Conservation (phyloP, 78 protist species). For the Polysphondylium violaceum region DNA sequence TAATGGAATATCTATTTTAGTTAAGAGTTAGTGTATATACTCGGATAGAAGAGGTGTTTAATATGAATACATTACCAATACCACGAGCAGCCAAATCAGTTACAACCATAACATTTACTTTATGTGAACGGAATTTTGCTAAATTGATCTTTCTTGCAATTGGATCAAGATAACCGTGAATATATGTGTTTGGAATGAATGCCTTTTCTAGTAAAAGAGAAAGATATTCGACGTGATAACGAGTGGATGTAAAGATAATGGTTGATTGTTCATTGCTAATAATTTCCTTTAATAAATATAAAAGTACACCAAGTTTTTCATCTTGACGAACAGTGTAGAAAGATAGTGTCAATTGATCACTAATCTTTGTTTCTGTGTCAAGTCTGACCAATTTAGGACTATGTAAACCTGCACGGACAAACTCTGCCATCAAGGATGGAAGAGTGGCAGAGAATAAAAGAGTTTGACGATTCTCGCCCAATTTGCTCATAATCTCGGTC, state of each 20-base stretch:
- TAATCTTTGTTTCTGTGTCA: slow-evolving; percentile 94
- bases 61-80: slow-evolving; percentile 44
- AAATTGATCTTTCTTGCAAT: slow-evolving; percentile 93
- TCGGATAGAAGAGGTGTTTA: background rate
- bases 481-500: slow-evolving; percentile 83
- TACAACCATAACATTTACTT: slow-evolving; percentile 89
- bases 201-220: slow-evolving; percentile 29
- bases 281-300: slow-evolving; percentile 83
- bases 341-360: slow-evolving; percentile 84
- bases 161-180: slow-evolving; percentile 97
- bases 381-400: slow-evolving; percentile 94
- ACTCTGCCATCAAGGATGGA: slow-evolving; percentile 94
- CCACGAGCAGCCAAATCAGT: slow-evolving; percentile 99
- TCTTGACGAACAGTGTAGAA: slow-evolving; percentile 84
- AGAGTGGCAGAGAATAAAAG: slow-evolving; percentile 97
- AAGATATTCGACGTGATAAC: slow-evolving; percentile 91
- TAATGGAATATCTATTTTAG: slow-evolving; percentile 95
- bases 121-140: slow-evolving; percentile 85
- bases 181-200: slow-evolving; percentile 12
- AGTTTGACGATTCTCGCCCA: slow-evolving; percentile 93
- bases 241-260: slow-evolving; percentile 96
- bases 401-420: slow-evolving; percentile 92
- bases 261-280: slow-evolving; percentile 76
- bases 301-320: slow-evolving; percentile 88
- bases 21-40: background rate